Evolutionary conservation across 2,329 filamentous ascomycete species (phyloP).

Genomic region (Ophiosphaerella herpotricha): DNA sequence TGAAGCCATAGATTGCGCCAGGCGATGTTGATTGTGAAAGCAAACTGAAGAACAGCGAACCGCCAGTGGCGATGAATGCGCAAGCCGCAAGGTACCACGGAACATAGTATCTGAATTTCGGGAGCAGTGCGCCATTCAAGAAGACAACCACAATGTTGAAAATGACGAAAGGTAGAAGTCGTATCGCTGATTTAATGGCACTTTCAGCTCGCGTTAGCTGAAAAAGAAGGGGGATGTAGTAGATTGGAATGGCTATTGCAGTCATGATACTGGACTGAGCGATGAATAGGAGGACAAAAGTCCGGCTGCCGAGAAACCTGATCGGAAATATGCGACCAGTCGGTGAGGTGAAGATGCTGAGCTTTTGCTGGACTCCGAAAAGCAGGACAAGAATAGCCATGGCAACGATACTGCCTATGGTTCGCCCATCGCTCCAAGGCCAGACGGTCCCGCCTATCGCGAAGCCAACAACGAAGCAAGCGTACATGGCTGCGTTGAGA

Average conservation of each 20-base stretch:
- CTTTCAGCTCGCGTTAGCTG: constrained; percentile 24
- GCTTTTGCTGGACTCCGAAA: constrained; percentile 54
- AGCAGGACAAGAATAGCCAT: constrained; percentile 49
- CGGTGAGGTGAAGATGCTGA: constrained; percentile 50
- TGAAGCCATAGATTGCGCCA: constrained; percentile 25
- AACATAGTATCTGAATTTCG: constrained; percentile 21
- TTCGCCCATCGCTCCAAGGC: constrained; percentile 51
- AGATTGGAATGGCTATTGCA: constrained; percentile 45
- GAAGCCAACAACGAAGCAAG: constrained; percentile 54
- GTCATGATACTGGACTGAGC: constrained; percentile 18
- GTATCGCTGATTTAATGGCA: constrained; percentile 23
- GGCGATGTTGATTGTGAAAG: constrained; percentile 6
- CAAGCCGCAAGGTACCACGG: constrained; percentile 35
- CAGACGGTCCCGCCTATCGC: constrained; percentile 57
- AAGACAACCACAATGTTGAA: constrained; percentile 20
- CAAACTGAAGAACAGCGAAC: constrained; percentile 36
- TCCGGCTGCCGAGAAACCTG: constrained; percentile 47
- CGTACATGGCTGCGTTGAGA: constrained; percentile 51
- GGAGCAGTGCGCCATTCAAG: constrained; percentile 20
- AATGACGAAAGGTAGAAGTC: constrained; percentile 31
- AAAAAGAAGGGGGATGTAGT: constrained; percentile 36
- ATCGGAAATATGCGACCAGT: constrained; percentile 56
- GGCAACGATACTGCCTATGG: constrained; percentile 54
- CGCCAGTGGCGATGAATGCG: constrained; percentile 42
- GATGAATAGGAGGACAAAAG: constrained; percentile 12